Base-by-base conservation (phyloP, 768 basidiomycete species). In the Omphalotus guepiniiformis region DNA sequence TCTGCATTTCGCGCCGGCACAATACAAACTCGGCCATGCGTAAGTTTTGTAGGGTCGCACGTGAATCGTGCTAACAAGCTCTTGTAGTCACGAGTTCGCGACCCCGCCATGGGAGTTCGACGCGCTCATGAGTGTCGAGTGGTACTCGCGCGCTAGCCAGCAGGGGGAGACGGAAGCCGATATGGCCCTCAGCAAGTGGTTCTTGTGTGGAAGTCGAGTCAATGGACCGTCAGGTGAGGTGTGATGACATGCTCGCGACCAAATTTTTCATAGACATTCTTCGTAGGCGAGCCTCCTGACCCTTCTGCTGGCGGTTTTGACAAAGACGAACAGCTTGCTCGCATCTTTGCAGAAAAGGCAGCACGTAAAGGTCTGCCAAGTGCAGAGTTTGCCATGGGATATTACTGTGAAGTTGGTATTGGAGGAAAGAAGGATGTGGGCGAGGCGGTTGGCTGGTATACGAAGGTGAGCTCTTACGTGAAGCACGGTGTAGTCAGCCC, bases 101-200 rank as follows among this genome's bases (percentile, higher is more conserved):
- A 75, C 81, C 9, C 74, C 90, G 0, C 87, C 88, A 0, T 53
- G 51, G 32, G 53, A 82, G 0, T 96, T 92, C 64, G 94, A 97
- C 59, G 82, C 95, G 0, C 72, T 95, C 15, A 70, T 95, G 29
- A 86, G 83, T 45, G 93, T 98, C 18, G 90, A 94, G 61, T 97
- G 91, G 61, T 97, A 97, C 64, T 75, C 72, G 6, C 70, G 88
- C 11, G 91, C 89, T 0, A 85, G 82, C 48, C 85, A 94, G 64
- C 80, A 86, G 50, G 89, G 90, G 27, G 91, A 96, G 63, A 74
- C 78, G 19, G 93, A 97, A 62, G 95, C 95, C 0, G 93, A 98
- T 61, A 94, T 97, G 93, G 94, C 93, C 2, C 75, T 97, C 44
- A 85, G 82, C 64, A 97, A 96, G 66, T 98, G 95, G 94, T 97